Conservation (phyloP, 169 alveolate species). For the Theileria annulata region DNA sequence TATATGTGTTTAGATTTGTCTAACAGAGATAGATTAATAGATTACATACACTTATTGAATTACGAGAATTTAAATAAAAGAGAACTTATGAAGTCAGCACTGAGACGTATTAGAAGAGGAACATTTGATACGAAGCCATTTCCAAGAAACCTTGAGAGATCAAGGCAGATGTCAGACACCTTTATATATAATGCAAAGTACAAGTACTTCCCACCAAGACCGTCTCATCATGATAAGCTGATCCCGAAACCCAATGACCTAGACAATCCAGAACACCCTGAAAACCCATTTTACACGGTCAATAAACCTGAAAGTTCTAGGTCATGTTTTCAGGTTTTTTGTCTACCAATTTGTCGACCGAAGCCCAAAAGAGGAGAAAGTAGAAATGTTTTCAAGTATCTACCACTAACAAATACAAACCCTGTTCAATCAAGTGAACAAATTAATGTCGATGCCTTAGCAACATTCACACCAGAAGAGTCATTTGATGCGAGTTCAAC, state of each 20-base stretch:
- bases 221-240: constrained; percentile 13
- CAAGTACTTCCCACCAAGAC: constrained; percentile 16
- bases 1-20: neutral
- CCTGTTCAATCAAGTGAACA: neutral
- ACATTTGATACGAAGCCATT: constrained; percentile 2
- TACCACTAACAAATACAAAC: neutral
- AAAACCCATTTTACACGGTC: neutral
- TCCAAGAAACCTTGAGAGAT: constrained; percentile 8
- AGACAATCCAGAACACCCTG: neutral
- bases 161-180: constrained; percentile 32
- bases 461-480: neutral
- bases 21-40: constrained; percentile 1
- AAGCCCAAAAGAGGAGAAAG: neutral
- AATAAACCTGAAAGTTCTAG: neutral
- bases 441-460: neutral
- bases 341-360: neutral
- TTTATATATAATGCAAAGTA: constrained; percentile 16
- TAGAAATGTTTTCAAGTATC: neutral
- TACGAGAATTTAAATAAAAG: constrained; percentile 13
- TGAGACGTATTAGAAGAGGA: neutral
- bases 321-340: neutral
- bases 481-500: neutral
- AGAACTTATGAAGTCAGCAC: constrained; percentile 18
- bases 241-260: neutral
- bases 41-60: constrained; percentile 13